Percentiles rank a stretch among this genome's conserved stretches.
phyloP scores from a whole-genome alignment of 257 asterid genomes.

The Fraxinus americana region DNA sequence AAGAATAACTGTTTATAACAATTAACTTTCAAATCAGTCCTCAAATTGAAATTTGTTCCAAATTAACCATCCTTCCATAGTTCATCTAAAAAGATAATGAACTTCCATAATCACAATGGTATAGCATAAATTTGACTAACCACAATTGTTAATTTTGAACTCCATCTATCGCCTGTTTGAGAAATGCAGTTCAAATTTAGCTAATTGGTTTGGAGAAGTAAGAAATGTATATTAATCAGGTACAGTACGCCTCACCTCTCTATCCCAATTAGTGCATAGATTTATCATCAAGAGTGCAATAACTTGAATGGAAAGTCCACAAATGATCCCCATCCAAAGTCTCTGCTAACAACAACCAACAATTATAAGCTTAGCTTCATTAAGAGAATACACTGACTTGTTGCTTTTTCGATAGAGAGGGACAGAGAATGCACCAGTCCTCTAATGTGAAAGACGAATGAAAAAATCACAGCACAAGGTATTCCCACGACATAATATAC shows the following conservation, averaged over 20 bases:
- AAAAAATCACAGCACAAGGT: slow-evolving; percentile 57
- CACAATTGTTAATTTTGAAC: no score
- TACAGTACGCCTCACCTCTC: slow-evolving; percentile 44
- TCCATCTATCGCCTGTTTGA: slow-evolving; percentile 38
- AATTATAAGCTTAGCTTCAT: background rate
- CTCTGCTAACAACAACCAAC: slow-evolving; percentile 40
- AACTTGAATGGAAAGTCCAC: slow-evolving; percentile 58
- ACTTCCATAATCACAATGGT: no score
- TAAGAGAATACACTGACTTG: background rate
- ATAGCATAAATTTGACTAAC: no score
- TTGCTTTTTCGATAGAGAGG: background rate
- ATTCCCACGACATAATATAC: slow-evolving; percentile 67
- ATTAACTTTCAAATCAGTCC: no score
- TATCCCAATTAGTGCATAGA: slow-evolving; percentile 57
- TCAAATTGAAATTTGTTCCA: no score
- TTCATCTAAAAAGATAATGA: no score
- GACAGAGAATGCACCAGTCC: slow-evolving; percentile 51
- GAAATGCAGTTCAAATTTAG: background rate
- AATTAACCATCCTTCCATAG: no score
- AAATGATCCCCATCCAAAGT: slow-evolving; percentile 76
- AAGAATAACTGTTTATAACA: no score
- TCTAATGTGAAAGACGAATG: slow-evolving; percentile 54
- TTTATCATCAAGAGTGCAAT: slow-evolving; percentile 56
- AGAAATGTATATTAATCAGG: background rate
- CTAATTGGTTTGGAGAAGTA: background rate